Conservation (phyloP, 2,329 filamentous ascomycete species). For the Sclerotinia borealis region DNA sequence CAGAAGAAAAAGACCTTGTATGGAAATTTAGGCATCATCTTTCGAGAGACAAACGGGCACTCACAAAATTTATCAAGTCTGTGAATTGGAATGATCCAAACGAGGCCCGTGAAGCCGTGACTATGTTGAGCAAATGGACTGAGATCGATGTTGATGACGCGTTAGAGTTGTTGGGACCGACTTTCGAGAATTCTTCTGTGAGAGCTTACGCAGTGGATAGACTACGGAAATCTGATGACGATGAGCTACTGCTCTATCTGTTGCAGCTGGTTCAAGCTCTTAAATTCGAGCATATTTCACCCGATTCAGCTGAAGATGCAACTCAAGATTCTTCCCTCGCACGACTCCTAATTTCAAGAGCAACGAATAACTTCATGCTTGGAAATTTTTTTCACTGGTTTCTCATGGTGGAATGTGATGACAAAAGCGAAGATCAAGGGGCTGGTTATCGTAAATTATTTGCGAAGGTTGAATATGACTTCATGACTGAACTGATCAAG, state of each 20-base stretch:
- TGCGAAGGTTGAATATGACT: slow-evolving; percentile 89
- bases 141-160: slow-evolving; percentile 97
- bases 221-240: slow-evolving; percentile 83
- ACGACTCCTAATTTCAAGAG: slow-evolving; percentile 80
- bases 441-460: slow-evolving; percentile 78
- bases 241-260: slow-evolving; percentile 85
- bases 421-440: slow-evolving; percentile 63
- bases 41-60: slow-evolving; percentile 80
- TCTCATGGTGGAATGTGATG: slow-evolving; percentile 93
- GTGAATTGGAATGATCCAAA: slow-evolving; percentile 86
- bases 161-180: slow-evolving; percentile 85
- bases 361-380: slow-evolving; percentile 79
- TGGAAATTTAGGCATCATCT: slow-evolving; percentile 98
- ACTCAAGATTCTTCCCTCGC: slow-evolving; percentile 77
- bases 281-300: slow-evolving; percentile 78
- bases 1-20: slow-evolving; percentile 90
- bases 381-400: slow-evolving; percentile 99
- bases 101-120: slow-evolving; percentile 83
- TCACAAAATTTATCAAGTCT: slow-evolving; percentile 97
- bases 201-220: slow-evolving; percentile 91
- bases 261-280: slow-evolving; percentile 92
- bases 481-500: slow-evolving; percentile 81
- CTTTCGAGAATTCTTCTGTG: slow-evolving; percentile 82
- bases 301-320: slow-evolving; percentile 54
- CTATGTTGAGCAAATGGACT: slow-evolving; percentile 87